Conservation (phyloP, 805 yeast species). For the Candida loeiensis region DNA sequence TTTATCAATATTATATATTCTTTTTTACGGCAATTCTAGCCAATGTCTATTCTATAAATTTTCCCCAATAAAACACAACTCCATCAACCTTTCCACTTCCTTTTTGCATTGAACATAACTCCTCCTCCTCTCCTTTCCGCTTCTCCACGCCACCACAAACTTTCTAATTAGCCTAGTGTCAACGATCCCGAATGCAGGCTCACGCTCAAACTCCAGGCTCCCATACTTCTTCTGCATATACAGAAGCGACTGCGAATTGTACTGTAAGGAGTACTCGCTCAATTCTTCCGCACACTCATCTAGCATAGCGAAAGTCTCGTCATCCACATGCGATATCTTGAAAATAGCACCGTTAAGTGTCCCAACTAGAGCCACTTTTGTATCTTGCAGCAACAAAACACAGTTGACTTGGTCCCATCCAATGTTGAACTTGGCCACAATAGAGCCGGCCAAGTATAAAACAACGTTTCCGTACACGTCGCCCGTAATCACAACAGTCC, state of each 20-base stretch:
- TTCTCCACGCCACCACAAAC: conserved; percentile 5
- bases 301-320: conserved; percentile 13
- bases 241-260: neutral
- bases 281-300: conserved; percentile 16
- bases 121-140: conserved; percentile 3
- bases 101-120: conserved; percentile 1
- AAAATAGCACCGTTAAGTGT: conserved; percentile 30
- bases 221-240: conserved; percentile 7
- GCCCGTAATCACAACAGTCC: conserved; percentile 14
- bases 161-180: conserved; percentile 13
- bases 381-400: conserved; percentile 8
- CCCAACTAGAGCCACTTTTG: conserved; percentile 20
- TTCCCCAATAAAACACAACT: conserved; percentile 6
- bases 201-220: conserved; percentile 10
- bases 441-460: conserved; percentile 7
- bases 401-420: conserved; percentile 28
- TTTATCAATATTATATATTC: too few relatives aligned
- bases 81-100: conserved; percentile 1
- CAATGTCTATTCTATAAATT: neutral
- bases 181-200: conserved; percentile 11
- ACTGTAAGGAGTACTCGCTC: conserved; percentile 4
- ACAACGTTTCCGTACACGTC: conserved; percentile 30
- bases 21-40: neutral
- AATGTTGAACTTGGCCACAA: conserved; percentile 18
- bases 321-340: conserved; percentile 6